These are phyloP conservation scores for Persicaria tinctoria DNA, from an alignment of 148 eudicot genomes.

Conservation along the genomic window DNA sequence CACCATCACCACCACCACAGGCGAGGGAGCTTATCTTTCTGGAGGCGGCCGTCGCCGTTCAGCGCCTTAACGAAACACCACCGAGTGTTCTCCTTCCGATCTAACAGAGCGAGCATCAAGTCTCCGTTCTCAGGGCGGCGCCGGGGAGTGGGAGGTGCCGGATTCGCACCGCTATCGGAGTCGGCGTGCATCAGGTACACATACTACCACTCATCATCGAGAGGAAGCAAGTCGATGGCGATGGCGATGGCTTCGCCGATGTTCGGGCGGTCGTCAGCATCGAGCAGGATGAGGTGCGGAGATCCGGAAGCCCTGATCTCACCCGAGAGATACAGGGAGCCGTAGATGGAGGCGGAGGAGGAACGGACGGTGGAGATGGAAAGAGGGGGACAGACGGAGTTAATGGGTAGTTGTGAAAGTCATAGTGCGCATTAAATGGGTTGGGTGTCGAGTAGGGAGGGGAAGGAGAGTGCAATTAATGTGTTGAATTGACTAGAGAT, in stretches of 20 bases:
- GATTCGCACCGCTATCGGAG: conserved; percentile 52
- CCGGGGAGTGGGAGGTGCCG: conserved; percentile 10
- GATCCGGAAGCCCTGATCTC: conserved; percentile 92
- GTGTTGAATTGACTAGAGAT: conserved; percentile 24
- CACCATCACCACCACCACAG: conserved; percentile 19
- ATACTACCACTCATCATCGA: conserved; percentile 4
- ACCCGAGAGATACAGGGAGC: conserved; percentile 55
- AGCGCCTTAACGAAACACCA: conserved; percentile 41
- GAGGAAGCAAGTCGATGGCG: conserved; percentile 45
- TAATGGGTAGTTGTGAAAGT: conserved; percentile 20
- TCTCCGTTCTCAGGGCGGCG: conserved; percentile 68
- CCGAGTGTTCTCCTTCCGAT: conserved; percentile 64
- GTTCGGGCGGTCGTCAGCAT: conserved; percentile 41
- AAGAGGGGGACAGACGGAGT: conserved; percentile 8
- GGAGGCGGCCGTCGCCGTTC: conserved; percentile 66
- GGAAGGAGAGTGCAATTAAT: conserved; percentile 19
- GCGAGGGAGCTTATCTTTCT: conserved; percentile 42
- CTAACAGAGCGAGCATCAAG: conserved; percentile 50
- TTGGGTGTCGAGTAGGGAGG: conserved; percentile 10
- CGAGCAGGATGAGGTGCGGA: conserved; percentile 67
- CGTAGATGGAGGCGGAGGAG: conserved; percentile 13
- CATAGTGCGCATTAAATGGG: conserved; percentile 25
- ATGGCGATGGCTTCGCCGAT: conserved; percentile 43
- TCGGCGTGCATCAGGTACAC: conserved; percentile 37
- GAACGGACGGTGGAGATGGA: conserved; percentile 10